A percentile compares a stretch with the other conserved stretches of the same genome.
Conservation (phyloP, 768 basidiomycete species). For the Melanogaster broomeanus region DNA sequence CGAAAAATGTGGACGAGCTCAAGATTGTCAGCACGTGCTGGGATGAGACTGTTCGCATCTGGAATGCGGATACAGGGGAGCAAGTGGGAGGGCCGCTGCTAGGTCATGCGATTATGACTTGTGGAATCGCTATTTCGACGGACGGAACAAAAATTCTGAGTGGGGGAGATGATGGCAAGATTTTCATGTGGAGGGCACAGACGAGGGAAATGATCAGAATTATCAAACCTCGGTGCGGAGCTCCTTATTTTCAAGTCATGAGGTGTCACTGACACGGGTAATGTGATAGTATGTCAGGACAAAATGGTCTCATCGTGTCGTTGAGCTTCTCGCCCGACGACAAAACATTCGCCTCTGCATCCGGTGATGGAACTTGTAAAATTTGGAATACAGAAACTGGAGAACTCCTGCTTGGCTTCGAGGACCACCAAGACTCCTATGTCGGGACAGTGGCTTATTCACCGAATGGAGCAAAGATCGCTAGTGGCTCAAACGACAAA, state of each 20-base stretch:
- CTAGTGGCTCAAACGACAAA: slow-evolving; percentile 20
- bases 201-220: slow-evolving; percentile 26
- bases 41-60: not conserved
- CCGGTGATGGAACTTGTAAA: not conserved
- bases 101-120: slow-evolving; percentile 1
- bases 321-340: slow-evolving; percentile 15
- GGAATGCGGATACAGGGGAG: not conserved
- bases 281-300: too few species aligned
- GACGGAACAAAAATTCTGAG: slow-evolving; percentile 10
- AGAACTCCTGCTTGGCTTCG: not conserved
- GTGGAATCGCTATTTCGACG: slow-evolving; percentile 11
- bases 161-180: slow-evolving; percentile 4
- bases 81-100: not conserved
- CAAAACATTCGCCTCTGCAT: slow-evolving; percentile 5
- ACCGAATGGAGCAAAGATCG: slow-evolving; percentile 42
- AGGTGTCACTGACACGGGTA: not conserved
- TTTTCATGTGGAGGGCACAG: slow-evolving; percentile 16
- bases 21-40: not conserved
- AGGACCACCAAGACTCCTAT: not conserved
- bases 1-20: too few species aligned
- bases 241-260: too few species aligned
- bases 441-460: slow-evolving; percentile 36
- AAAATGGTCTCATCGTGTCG: too few species aligned
- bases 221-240: not conserved
- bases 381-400: not conserved